phyloP scores from a whole-genome alignment of 257 asterid genomes.

The Ajuga chamaepitys region DNA sequence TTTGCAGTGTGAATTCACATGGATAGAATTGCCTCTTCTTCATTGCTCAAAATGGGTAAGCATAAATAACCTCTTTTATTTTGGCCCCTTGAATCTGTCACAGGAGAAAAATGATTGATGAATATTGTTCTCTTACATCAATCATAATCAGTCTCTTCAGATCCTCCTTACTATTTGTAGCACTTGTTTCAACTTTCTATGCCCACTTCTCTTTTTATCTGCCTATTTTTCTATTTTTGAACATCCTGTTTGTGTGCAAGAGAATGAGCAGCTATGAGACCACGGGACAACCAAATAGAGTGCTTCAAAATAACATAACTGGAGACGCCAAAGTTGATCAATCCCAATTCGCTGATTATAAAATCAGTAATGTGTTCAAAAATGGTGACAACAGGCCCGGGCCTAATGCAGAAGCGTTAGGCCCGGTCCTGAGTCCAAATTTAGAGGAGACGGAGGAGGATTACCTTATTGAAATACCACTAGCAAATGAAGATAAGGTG shows the following conservation, averaged over 20 bases:
- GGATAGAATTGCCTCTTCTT: neutral
- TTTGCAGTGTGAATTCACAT: neutral
- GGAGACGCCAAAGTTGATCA: neutral
- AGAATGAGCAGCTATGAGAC: neutral
- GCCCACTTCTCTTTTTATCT: neutral
- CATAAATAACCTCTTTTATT: neutral
- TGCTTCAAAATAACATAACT: neutral
- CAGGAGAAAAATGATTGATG: neutral
- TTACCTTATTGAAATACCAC: slow-evolving; percentile 18
- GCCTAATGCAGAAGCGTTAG: neutral
- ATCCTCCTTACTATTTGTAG: slow-evolving; percentile 15
- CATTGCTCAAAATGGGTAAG: neutral
- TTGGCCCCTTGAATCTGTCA: no score
- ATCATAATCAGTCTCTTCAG: neutral
- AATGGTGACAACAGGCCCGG: no score
- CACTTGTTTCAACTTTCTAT: slow-evolving; percentile 17
- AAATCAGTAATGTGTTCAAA: neutral
- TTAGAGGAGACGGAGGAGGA: slow-evolving; percentile 16
- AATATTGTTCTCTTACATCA: slow-evolving; percentile 9
- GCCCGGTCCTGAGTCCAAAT: neutral
- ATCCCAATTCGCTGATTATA: neutral
- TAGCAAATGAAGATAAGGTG: neutral
- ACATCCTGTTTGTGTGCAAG: slow-evolving; percentile 3
- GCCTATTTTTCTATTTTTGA: neutral
- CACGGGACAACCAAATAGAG: neutral